Percentiles rank a stretch among this genome's conserved stretches.
These are phyloP conservation scores for Halteria grandinella DNA, from an alignment of 73 alveolate species.

Conservation along the genomic window DNA sequence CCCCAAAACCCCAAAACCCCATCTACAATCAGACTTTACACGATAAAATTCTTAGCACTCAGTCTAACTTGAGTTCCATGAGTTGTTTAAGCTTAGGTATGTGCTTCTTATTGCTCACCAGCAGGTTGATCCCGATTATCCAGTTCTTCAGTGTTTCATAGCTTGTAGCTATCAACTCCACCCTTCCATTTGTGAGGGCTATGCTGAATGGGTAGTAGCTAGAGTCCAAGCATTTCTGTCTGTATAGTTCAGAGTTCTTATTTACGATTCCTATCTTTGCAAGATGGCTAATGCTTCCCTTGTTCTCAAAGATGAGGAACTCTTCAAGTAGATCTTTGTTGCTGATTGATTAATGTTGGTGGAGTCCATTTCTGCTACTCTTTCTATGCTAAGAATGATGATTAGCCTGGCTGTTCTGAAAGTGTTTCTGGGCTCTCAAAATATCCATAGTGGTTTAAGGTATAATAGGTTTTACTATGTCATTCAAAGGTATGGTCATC, in stretches of 20 bases:
- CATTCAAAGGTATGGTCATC: constrained; percentile 44
- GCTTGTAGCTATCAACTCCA: constrained; percentile 67
- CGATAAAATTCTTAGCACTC: too few species aligned
- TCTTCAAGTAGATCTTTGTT: constrained; percentile 59
- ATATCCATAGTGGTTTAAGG: constrained; percentile 75
- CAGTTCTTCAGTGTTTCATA: constrained; percentile 68
- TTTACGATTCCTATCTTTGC: constrained; percentile 70
- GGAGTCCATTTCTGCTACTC: constrained; percentile 24
- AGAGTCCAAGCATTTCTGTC: constrained; percentile 61
- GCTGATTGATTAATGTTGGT: not conserved
- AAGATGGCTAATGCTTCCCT: constrained; percentile 58
- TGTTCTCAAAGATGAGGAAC: constrained; percentile 49
- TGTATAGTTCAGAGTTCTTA: constrained; percentile 60
- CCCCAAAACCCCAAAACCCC: too few species aligned
- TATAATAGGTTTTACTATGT: constrained; percentile 58
- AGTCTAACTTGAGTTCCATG: constrained; percentile 26
- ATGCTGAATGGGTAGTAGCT: constrained; percentile 71
- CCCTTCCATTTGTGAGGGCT: constrained; percentile 59
- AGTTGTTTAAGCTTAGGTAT: constrained; percentile 23
- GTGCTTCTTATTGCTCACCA: constrained; percentile 52
- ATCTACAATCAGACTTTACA: too few species aligned
- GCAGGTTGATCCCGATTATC: constrained; percentile 69
- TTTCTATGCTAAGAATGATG: constrained; percentile 10
- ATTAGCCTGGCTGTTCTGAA: not conserved
- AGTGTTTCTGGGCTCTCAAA: constrained; percentile 59